Base-by-base conservation (phyloP, 306 rosid genomes). In the Fagus crenata region DNA sequence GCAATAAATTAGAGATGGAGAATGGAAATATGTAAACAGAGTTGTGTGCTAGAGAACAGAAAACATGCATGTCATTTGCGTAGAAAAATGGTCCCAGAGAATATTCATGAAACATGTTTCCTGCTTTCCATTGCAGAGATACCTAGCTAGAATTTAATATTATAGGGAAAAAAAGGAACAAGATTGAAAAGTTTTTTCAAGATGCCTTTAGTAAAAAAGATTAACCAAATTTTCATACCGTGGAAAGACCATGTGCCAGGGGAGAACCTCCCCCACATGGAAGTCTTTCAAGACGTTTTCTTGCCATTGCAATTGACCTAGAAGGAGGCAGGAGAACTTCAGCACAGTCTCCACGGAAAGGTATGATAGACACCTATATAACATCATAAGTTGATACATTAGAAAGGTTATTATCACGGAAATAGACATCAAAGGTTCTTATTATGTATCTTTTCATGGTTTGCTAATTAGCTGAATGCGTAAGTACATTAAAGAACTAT, bases 181-280 rank as follows among this genome's bases (percentile, higher is more conserved):
- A 59, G 65, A 31, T 31, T 59, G 32, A 59, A 59, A 32, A 31
- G 17, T 31, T 9, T 22, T 58, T 59, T 59, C 65, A 31, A 59
- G 65, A 59, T 22, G 37, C 51, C 49, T 67, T 43, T 3, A 7
- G 43, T 39, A 49, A 67, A 75, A 54, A 56, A 81, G 53, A 84
- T 72, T 33, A 15, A 72, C 72, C 64, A 39, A 65, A 60, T 80
- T 39, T 74, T 83, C 95, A 76, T 79, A 94, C 98, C 73, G 88
- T 88, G 71, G 97, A 89, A 60, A 94, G 97, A 81, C 98, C 98
- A 87, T 94, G 98, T 67, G 98, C 98, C 78, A 94, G 89, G 75
- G 97, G 98, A 65, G 98, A 94, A 72, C 98, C 98, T 85, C 98
- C 98, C 31, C 98, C 93, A 78, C 98, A 92, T 56, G 98, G 98